Evolutionary conservation across 2,329 filamentous ascomycete genomes (phyloP), one percentile per base, ranked within the genome.

Genomic region (Paraphoma sp.): DNA sequence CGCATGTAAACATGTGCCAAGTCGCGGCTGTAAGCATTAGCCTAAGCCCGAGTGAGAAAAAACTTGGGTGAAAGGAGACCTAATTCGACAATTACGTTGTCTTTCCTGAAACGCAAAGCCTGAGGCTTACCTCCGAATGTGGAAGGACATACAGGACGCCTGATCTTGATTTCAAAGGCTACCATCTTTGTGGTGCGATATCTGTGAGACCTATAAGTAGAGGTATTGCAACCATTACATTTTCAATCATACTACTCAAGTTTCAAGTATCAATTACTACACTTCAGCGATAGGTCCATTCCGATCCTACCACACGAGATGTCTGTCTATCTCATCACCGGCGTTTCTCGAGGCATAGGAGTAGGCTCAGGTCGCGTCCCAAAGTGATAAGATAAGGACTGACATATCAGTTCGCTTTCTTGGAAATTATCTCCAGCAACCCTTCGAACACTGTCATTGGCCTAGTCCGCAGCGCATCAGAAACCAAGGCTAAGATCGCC

Each of bases 281-380:
- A 23, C 2, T 23, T 23, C 23, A 2, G 43, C 29, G 31, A 18
- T 30, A 42, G n/a, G 23, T n/a, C 31, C 4, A 3, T 4, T 2
- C 6, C 12, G 9, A 41, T 10, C 40, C 36, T 7, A 29, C n/a
- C 38, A 11, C 16, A 17, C 28, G 54, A 44, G 5, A 75, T 76
- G 74, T 55, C 72, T 42, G 68, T 64, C 6, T 74, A 72, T 44
- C 58, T 76, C 28, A 59, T 76, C 47, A 73, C 69, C 8, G 74
- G 73, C 31, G 70, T 70, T 1, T 71, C 69, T 23, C 64, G 72
- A n/a, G 73, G 72, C 12, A 57, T 76, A 23, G 73, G 74, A 16
- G 65, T 71, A 38, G 23, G 10, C 41, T 29, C 14, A 7, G 45
- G 33, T 16, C 44, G 2, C 17, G 11, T 36, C 30, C n/a, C 14